Evolutionary conservation across 2,329 filamentous ascomycete species (phyloP).

Genomic region (Rutstroemia sp.): DNA sequence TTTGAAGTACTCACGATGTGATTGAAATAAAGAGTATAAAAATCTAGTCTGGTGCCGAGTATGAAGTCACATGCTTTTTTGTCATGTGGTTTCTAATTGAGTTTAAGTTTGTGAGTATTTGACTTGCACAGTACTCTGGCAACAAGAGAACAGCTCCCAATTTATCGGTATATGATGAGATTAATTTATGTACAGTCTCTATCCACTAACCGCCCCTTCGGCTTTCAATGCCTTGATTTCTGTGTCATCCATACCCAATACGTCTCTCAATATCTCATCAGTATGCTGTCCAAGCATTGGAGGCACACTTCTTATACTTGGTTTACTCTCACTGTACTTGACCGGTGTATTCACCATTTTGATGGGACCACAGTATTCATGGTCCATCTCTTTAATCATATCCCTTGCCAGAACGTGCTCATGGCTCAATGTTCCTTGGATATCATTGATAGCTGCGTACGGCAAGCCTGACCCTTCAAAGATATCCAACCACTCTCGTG

Average conservation of each 20-base stretch:
- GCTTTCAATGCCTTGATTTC: conserved; percentile 56
- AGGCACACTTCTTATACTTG: conserved; percentile 68
- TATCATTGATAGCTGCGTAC: conserved; percentile 90
- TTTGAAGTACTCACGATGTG: not conserved
- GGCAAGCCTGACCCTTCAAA: conserved; percentile 92
- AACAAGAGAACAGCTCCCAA: too few species aligned
- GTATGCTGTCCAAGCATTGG: conserved; percentile 86
- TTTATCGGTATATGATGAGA: not conserved
- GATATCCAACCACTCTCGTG: conserved; percentile 76
- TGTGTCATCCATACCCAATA: conserved; percentile 51
- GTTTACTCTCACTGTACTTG: conserved; percentile 81
- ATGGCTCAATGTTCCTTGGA: conserved; percentile 76
- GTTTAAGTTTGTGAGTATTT: too few species aligned
- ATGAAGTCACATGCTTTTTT: conserved; percentile 3
- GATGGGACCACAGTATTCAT: conserved; percentile 74
- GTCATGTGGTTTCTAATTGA: conserved; percentile 9
- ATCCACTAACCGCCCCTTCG: conserved; percentile 56
- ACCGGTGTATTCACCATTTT: conserved; percentile 91
- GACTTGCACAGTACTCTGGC: too few species aligned
- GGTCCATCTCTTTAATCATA: conserved; percentile 87
- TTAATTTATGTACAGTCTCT: conserved; percentile 12
- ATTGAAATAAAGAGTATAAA: conserved; percentile 6
- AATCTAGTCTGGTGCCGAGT: conserved; percentile 9
- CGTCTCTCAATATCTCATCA: conserved; percentile 59
- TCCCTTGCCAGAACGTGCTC: conserved; percentile 75